Base-by-base conservation (phyloP, 2,329 filamentous ascomycete species). In the Fusarium dlaminii region DNA sequence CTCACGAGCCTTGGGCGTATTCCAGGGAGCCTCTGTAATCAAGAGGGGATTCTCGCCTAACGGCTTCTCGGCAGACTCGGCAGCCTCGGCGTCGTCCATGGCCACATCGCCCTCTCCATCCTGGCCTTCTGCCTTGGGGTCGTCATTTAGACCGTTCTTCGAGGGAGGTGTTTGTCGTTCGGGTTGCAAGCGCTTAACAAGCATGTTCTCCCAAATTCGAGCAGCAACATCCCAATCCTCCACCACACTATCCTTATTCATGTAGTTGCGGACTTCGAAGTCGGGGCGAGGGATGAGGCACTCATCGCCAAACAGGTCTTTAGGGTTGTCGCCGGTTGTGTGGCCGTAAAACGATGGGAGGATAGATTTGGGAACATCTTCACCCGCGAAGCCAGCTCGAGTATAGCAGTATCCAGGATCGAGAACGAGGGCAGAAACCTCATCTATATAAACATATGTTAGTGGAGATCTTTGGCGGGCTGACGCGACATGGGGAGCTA, bases 11-110 rank as follows among this genome's bases (percentile, higher is more conserved):
- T 98, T 98, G 48, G 90, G 84, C 32, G 91, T 89, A 83, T 98
- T 98, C 95, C 96, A 98, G 17, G 94, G 93, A 20, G 95, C 93
- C 84, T 99, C 96, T 2, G 94, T 98, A 90, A 99, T 92, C 67
- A 99, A 87, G 69, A 99, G 86, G 13, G 96, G 97, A 82, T 94
- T 96, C 82, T 98, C 96, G 56, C 92, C 90, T 71, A 99, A 87
- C 13, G 94, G 90, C 83, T 95, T 96, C 82, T 97, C 94, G 77
- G 92, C 80, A 45, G 80, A 71, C 71, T 85, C 83, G 18, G 78
- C 81, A 20, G 78, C 81, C 27, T 74, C 71, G 12, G 66, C 68
- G n/a, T 83, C 82, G 84, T 88, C 88, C 88, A 91, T 90, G 72
- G 86, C 83, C 32, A 91, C 86, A 70, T 91, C 90, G 39, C 87